Base-by-base conservation (phyloP, 2,329 filamentous ascomycete species). In the Didymosphaeria variabile region DNA sequence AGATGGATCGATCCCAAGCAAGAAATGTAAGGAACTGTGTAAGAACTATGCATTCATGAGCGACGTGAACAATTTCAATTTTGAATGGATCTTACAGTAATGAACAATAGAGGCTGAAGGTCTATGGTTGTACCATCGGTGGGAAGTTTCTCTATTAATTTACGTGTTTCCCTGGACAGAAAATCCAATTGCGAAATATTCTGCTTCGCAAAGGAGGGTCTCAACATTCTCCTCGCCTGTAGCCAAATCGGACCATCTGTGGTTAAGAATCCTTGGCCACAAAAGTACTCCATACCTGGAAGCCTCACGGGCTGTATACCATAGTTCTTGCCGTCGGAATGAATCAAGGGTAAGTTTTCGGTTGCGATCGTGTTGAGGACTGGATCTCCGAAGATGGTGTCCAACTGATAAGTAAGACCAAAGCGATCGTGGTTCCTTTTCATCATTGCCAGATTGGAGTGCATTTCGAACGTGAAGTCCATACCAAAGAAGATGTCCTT, bases 71-170 rank as follows among this genome's bases (percentile, higher is more conserved):
- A 7, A n/a, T 5, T 9, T 29, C 26, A 29, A 29, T 9, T 7
- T 29, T 45, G n/a, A 4, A 50, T 3, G 6, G 15, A 42, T 21
- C 62, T 32, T 66, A 68, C 70, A 57, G 60, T 45, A 26, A 19
- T 19, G 5, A 15, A 31, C 15, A 17, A 44, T 19, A 79, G 68
- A 5, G 60, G 57, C 31, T 71, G 67, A 5, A 73, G 52, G 49
- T 74, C 67, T 3, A 67, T 46, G 4, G 63, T 62, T 19, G 79
- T 55, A 21, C 67, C 65, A 75, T 10, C 87, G 84, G 57, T 86
- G 80, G 86, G 86, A 3, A 91, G 80, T 23, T 82, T 80, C 3
- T 79, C 74, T 15, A 90, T 79, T 38, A 91, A 74, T 19, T 82
- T 79, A 15, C 79, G 71, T 6, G 88, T 78, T 75, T 90, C 86